Evolutionary conservation across 352 stramenopile species (phyloP).

Genomic region (Thraustochytrium striatum): DNA sequence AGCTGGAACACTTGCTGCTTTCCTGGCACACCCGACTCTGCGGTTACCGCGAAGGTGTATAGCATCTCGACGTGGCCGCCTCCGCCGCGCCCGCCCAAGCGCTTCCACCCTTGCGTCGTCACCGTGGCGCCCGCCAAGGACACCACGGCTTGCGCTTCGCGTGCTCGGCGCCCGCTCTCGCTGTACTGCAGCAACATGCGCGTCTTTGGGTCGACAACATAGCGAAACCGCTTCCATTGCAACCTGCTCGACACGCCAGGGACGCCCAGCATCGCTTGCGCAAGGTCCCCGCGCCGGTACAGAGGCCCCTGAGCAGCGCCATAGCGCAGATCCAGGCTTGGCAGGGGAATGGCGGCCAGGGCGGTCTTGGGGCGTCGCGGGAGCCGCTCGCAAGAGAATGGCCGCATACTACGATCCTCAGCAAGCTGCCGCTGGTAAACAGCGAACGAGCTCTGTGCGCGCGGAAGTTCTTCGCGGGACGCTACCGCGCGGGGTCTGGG

Average conservation of each 20-base stretch:
- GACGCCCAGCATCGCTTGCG: neutral
- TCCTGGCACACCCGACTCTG: neutral
- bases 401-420: too few species aligned
- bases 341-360: neutral
- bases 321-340: neutral
- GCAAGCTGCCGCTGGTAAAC: too few species aligned
- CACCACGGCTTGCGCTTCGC: neutral
- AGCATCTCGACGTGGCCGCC: neutral
- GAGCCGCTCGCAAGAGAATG: too few species aligned
- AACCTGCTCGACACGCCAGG: neutral
- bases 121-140: neutral
- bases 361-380: neutral
- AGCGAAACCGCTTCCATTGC: constrained; percentile 13
- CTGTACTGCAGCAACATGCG: neutral
- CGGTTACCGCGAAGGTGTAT: neutral
- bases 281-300: neutral
- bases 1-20: too few species aligned
- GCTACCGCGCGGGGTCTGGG: too few species aligned
- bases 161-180: neutral
- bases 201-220: neutral
- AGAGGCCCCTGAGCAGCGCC: neutral
- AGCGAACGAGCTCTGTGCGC: too few species aligned
- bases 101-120: neutral
- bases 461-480: too few species aligned
- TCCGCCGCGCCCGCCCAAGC: too few species aligned